Evolutionary conservation across 2,329 filamentous ascomycete genomes (phyloP).

Genomic region (Botrytis galanthina): DNA sequence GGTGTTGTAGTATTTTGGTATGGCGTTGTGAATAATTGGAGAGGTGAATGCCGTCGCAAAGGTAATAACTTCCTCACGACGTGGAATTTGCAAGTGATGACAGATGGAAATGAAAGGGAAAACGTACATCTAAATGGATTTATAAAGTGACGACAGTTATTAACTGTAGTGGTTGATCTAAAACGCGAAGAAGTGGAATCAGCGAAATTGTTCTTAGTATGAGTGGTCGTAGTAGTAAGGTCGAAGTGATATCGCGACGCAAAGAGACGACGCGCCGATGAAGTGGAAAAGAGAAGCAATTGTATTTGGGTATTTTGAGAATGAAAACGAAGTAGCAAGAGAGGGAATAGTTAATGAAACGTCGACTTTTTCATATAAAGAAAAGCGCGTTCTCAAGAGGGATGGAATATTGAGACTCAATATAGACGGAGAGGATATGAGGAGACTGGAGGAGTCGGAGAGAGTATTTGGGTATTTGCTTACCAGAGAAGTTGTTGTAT

Average conservation of each 20-base stretch:
- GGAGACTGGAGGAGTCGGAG: background rate
- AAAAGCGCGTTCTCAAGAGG: background rate
- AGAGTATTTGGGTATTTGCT: background rate
- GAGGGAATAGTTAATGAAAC: background rate
- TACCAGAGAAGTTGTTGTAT: constrained; percentile 10
- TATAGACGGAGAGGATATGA: background rate
- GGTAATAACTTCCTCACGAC: constrained; percentile 26
- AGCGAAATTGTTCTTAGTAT: constrained; percentile 11
- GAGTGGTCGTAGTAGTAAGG: background rate
- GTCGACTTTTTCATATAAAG: background rate
- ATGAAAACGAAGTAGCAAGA: background rate
- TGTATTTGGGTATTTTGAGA: background rate
- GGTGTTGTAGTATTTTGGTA: constrained; percentile 18
- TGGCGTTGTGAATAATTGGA: constrained; percentile 14
- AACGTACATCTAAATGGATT: constrained; percentile 28
- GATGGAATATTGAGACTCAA: background rate
- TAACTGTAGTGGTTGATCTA: constrained; percentile 27
- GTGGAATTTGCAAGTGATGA: constrained; percentile 23
- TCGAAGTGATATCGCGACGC: constrained; percentile 6
- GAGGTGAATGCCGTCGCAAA: constrained; percentile 31
- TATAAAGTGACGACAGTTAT: constrained; percentile 17
- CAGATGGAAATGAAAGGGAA: constrained; percentile 19
- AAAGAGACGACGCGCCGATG: constrained; percentile 9
- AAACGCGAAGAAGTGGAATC: constrained; percentile 24
- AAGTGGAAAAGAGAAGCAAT: constrained; percentile 19